Conservation (phyloP, 176 grass and related monocot genomes). For the Thinopyrum elongatum region DNA sequence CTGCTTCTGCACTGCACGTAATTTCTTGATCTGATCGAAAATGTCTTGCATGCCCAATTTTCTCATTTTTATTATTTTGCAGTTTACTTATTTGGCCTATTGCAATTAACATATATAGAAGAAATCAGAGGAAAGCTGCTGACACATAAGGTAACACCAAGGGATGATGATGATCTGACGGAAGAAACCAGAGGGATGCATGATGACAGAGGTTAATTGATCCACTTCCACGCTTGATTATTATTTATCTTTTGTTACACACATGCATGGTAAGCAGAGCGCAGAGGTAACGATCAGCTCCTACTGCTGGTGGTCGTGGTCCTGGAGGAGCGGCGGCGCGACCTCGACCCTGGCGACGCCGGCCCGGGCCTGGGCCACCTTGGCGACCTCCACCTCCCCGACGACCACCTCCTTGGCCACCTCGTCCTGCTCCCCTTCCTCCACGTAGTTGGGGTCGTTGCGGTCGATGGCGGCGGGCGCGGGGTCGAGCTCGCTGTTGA, state of each 20-base stretch:
- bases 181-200: background rate
- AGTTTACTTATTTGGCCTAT: too few species aligned
- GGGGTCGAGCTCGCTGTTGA: conserved; percentile 48
- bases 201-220: background rate
- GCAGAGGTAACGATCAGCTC: background rate
- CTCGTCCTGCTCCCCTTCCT: conserved; percentile 14
- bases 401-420: conserved; percentile 30
- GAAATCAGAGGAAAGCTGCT: too few species aligned
- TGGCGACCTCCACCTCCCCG: conserved; percentile 69
- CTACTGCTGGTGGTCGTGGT: background rate
- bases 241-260: background rate
- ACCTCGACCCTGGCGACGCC: conserved; percentile 69
- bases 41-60: too few species aligned
- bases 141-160: too few species aligned
- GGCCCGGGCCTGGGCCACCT: conserved; percentile 49
- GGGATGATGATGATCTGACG: too few species aligned
- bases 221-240: background rate
- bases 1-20: too few species aligned
- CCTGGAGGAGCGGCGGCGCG: conserved; percentile 30
- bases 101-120: too few species aligned
- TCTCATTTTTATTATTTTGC: too few species aligned
- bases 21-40: too few species aligned
- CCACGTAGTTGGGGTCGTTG: conserved; percentile 78
- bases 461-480: conserved; percentile 59
- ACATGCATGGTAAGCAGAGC: background rate